A percentile compares a stretch with the other conserved stretches of the same genome.
These are phyloP conservation scores for Ustilago lituana DNA, from an alignment of 1,284 basidiomycete genomes.

Conservation along the genomic window DNA sequence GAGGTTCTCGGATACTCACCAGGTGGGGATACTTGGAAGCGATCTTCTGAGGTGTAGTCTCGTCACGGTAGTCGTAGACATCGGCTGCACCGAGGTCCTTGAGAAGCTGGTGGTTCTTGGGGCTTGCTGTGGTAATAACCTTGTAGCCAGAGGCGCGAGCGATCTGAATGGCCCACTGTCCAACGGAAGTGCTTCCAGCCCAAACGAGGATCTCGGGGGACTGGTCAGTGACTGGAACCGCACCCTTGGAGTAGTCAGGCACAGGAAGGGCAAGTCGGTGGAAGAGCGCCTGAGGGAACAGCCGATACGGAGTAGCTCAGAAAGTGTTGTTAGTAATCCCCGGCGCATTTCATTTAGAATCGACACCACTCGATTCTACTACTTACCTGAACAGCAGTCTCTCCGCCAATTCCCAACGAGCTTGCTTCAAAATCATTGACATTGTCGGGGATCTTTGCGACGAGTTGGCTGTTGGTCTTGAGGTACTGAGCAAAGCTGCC, in stretches of 20 bases:
- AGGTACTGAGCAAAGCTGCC: conserved; percentile 68
- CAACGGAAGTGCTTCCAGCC: conserved; percentile 72
- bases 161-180: conserved; percentile 69
- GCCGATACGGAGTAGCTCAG: too few relatives aligned
- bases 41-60: conserved; percentile 56
- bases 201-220: conserved; percentile 69
- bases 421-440: conserved; percentile 41
- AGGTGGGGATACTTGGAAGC: conserved; percentile 57
- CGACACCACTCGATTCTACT: too few relatives aligned
- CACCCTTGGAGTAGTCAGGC: conserved; percentile 29
- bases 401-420: conserved; percentile 57
- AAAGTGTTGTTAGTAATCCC: too few relatives aligned
- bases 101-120: conserved; percentile 60
- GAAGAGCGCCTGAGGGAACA: conserved; percentile 42
- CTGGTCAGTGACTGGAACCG: conserved; percentile 33
- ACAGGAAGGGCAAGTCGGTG: conserved; percentile 34
- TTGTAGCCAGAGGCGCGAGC: conserved; percentile 70
- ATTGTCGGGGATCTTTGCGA: conserved; percentile 54
- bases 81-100: conserved; percentile 60
- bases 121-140: conserved; percentile 69
- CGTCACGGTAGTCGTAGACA: conserved; percentile 71
- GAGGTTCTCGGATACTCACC: conserved; percentile 2
- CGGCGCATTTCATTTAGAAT: too few relatives aligned
- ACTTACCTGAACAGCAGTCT: conserved; percentile 55
- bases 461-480: conserved; percentile 55